Base-by-base conservation (phyloP, 2,329 filamentous ascomycete genomes). In the Xylaria sp. region DNA sequence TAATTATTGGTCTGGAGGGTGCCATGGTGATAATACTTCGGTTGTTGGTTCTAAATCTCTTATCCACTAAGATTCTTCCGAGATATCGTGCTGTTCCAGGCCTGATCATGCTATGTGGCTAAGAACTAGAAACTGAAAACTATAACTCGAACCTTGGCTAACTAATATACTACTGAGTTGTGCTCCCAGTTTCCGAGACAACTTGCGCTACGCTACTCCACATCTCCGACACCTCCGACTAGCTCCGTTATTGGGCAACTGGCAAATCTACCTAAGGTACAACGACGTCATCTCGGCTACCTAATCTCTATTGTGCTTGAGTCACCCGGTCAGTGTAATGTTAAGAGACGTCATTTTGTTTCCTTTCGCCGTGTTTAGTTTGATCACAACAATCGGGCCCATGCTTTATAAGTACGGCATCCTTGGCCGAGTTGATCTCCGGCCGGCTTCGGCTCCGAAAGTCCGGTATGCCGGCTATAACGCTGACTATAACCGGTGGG, bases 1-100 rank as follows among this genome's bases (percentile, higher is more conserved):
- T 70, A 28, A 73, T 72, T 20, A 73, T 57, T 15, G 71, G 72
- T 45, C 55, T 60, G 1, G 46, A 23, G 25, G 50, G 34, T 9
- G 46, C 13, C 46, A 56, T 58, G 36, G 32, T 41, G 43, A 43
- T 23, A n/a, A 52, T 7, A 23, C 43, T 34, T 50, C 45, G 41
- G 36, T 3, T 41, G n/a, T 6, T 34, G 1, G 36, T 23, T 3
- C 18, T 20, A 30, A 48, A 28, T 20, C 15, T 36, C 30, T 12
- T 18, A 2, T 52, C 28, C 6, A 2, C 7, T 2, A 30, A n/a
- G 30, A 9, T 18, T 23, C 4, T 30, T 30, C 1, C 10, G 5
- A 46, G 6, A 52, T 23, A 20, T 6, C 23, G 23, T 39, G 32
- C 18, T 52, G 20, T 7, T 25, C 34, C 9, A 5, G 10, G 25